A percentile compares a stretch with the other conserved stretches of the same genome.
These are phyloP conservation scores for Candida bentonensis DNA, from an alignment of 805 yeast genomes.

Conservation along the genomic window DNA sequence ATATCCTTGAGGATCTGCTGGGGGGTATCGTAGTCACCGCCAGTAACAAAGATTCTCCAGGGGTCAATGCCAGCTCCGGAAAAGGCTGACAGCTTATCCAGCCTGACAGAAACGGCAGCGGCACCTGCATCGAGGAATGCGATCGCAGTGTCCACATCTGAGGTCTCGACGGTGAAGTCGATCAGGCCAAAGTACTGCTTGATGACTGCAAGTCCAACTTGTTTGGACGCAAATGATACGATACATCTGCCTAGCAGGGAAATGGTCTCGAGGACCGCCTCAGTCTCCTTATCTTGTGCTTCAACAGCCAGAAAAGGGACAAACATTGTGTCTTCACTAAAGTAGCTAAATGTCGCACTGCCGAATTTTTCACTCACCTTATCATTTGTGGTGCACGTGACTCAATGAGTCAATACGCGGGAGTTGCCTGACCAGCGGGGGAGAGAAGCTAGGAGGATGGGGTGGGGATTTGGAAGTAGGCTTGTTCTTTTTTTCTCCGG, in stretches of 20 bases:
- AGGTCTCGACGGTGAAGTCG: constrained; percentile 9
- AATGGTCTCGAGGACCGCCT: no score
- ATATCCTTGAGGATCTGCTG: constrained; percentile 3
- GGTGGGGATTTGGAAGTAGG: no score
- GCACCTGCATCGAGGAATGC: constrained; percentile 52
- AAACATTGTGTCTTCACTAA: no score
- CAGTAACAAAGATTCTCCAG: constrained; percentile 28
- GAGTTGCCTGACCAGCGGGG: no score
- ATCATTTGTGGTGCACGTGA: no score
- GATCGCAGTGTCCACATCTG: constrained; percentile 31
- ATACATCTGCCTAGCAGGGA: background rate
- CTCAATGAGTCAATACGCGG: no score
- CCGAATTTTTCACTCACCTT: no score
- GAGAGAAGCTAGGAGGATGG: no score
- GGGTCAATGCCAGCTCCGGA: constrained; percentile 38
- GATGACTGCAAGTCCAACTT: background rate
- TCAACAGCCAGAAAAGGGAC: no score
- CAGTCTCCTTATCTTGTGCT: no score
- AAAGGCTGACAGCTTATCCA: constrained; percentile 19
- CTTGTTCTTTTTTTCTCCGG: no score
- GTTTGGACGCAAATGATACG: background rate
- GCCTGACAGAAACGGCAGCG: constrained; percentile 27
- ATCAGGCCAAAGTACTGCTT: background rate
- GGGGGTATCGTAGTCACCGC: constrained; percentile 4
- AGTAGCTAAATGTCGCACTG: no score